Evolutionary conservation across 352 stramenopile genomes (phyloP), one percentile per base, ranked within the genome.

Genomic region (Pythium aquatile): DNA sequence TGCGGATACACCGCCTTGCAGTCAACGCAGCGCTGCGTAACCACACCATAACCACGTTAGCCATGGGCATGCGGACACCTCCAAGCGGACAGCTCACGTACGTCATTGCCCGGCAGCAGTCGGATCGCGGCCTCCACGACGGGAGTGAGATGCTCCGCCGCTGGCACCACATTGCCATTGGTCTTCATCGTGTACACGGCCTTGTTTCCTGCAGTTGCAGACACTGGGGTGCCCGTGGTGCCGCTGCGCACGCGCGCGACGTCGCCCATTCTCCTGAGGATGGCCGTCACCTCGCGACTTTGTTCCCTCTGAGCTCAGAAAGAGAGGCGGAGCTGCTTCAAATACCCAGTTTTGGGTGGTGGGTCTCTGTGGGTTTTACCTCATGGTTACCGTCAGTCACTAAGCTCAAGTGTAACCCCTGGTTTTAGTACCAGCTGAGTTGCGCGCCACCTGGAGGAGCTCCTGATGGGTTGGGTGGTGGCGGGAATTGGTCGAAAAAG

Each of bases 1-100:
- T 96, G 82, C 49, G 87, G 85, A 72, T 76, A 93, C 20, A 90
- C 63, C 17, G 78, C 68, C 68, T 92, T 90, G 74, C 87, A 96
- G 66, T 96, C 87, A 16, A 74, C 83, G 40, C 87, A 96, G 37
- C 81, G 76, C 87, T 96, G 62, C 51, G 33, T 13, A 32, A 2
- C 49, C 48, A 40, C n/a, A 65, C 8, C 5, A 60, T 14, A 61
- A 2, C 44, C 20, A 48, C 20, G 44, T 51, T 24, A 51, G 17
- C 20, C 10, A 14, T 29, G 17, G 14, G 44, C 8, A 48, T 20
- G n/a, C n/a, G 9, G 29, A 16, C 3, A 14, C 24, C 2, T 53
- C 3, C 6, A 9, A 6, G n/a, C 24, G 14, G 24, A 13, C 14
- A 30, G 4, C 46, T 16, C 17, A 73, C 79, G 73, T 76, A 92